A percentile compares a stretch with the other conserved stretches of the same genome.
These are phyloP conservation scores for Camillea tinctor DNA, from an alignment of 2,329 filamentous ascomycete species.

Conservation along the genomic window DNA sequence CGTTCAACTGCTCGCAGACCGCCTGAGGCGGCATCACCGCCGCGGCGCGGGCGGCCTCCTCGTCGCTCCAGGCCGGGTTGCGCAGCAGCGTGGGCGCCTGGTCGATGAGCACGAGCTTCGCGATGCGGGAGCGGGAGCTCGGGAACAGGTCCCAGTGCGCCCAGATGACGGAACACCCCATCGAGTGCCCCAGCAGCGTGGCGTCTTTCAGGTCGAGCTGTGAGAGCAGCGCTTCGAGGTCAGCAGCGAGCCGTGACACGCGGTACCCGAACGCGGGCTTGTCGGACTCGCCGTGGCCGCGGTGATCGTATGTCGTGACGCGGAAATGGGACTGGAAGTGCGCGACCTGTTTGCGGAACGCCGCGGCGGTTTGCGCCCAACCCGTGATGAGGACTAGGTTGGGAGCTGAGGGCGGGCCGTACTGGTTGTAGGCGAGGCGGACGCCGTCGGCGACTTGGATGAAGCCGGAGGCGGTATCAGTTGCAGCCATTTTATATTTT, in stretches of 20 bases:
- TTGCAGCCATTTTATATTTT: background rate
- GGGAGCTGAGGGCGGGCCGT: slow-evolving; percentile 23
- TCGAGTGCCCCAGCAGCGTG: slow-evolving; percentile 35
- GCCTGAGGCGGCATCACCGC: slow-evolving; percentile 21
- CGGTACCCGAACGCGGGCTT: slow-evolving; percentile 32
- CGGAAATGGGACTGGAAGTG: slow-evolving; percentile 29
- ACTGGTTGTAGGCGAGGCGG: slow-evolving; percentile 28
- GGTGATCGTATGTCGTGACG: slow-evolving; percentile 33
- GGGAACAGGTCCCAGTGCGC: slow-evolving; percentile 33
- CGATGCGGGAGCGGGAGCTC: slow-evolving; percentile 15
- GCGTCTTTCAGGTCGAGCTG: slow-evolving; percentile 31
- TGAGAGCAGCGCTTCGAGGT: slow-evolving; percentile 27
- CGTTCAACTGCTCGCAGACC: slow-evolving; percentile 18
- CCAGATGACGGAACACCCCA: slow-evolving; percentile 34
- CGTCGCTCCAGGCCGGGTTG: slow-evolving; percentile 30
- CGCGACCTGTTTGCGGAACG: slow-evolving; percentile 32
- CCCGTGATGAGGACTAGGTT: slow-evolving; percentile 33
- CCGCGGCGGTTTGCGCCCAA: slow-evolving; percentile 32
- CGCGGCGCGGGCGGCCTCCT: slow-evolving; percentile 16
- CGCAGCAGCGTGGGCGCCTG: slow-evolving; percentile 25
- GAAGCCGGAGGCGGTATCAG: background rate
- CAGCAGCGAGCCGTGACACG: slow-evolving; percentile 28
- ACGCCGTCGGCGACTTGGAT: slow-evolving; percentile 27
- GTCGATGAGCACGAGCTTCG: slow-evolving; percentile 32
- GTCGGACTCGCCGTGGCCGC: slow-evolving; percentile 36